Base-by-base conservation (phyloP, 1,284 basidiomycete genomes). In the Sanghuangporus weigelae region DNA sequence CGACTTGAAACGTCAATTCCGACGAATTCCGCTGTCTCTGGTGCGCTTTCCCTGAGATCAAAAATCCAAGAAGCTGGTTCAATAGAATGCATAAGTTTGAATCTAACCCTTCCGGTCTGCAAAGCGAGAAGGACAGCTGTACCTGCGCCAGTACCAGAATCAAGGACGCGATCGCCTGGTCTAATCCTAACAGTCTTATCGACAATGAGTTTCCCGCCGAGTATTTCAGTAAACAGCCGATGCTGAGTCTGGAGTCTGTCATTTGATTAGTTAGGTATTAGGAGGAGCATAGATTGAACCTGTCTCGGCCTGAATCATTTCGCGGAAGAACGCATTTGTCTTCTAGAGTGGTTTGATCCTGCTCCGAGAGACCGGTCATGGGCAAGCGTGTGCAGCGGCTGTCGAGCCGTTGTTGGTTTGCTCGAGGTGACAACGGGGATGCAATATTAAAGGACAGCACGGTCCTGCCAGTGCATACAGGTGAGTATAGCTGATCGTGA, bases 61-160 rank as follows among this genome's bases (percentile, higher is more conserved):
- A 65, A 21, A 12, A 62, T 49, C 60, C 63, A 65, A 26, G 59
- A 40, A 12, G 50, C 63, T 62, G 23, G 42, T 53, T 21, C 3
- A 19, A 46, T n/a, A 19, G 44, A n/a, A 46, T 46, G 40, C 11
- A 46, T 23, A 14, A 40, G 51, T 4, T 23, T 56, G 21, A 54
- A 42, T 26, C 14, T 59, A 3, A 3, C 39, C n/a, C 10, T 23
- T 16, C 12, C 39, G 14, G 57, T 51, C 38, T 31, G 26, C 26
- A 5, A 11, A 50, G 3, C 23, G 5, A 19, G 11, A 19, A 31
- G 31, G 7, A 49, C 2, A 12, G 7, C 40, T 38, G 50, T 50
- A 65, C 63, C 63, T 23, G 54, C 36, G 4, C 63, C 63, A 21
- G 60, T 62, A n/a, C 51, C 63, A 7, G 63, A 31, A 40, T 65